phyloP scores from a whole-genome alignment of 2,329 filamentous ascomycete genomes.

The Cordyceps militaris region DNA sequence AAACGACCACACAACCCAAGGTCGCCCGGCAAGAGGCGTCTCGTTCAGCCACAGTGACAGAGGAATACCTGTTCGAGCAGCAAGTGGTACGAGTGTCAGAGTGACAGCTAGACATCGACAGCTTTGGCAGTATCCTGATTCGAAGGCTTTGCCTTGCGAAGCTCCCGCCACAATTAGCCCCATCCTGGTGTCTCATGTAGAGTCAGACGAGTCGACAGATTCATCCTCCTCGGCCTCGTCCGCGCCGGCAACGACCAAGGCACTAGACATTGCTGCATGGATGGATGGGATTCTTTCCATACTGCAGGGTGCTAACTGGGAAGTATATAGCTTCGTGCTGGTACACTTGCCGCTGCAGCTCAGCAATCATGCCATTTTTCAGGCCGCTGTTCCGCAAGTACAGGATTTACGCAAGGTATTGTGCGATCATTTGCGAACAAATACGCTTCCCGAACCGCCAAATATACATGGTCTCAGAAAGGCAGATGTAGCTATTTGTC shows the following conservation, averaged over 20 bases:
- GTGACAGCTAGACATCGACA: conserved; percentile 36
- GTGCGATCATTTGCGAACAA: conserved; percentile 75
- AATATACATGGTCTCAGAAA: conserved; percentile 71
- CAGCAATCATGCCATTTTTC: conserved; percentile 82
- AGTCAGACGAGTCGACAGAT: conserved; percentile 21
- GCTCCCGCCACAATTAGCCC: conserved; percentile 41
- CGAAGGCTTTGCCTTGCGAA: conserved; percentile 44
- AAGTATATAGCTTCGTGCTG: conserved; percentile 84
- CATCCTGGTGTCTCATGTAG: conserved; percentile 39
- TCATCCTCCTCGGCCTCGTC: conserved; percentile 16
- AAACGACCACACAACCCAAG: conserved; percentile 33
- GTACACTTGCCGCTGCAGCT: conserved; percentile 82
- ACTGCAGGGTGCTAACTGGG: conserved; percentile 76
- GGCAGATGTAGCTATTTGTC: conserved; percentile 79
- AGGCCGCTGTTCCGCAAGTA: conserved; percentile 64
- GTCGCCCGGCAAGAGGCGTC: conserved; percentile 41
- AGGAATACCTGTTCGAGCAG: conserved; percentile 32
- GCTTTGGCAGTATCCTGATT: conserved; percentile 53
- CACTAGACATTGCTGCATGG: conserved; percentile 60
- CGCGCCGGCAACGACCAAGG: conserved; percentile 26
- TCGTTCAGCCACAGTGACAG: conserved; percentile 46
- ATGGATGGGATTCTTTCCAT: conserved; percentile 69
- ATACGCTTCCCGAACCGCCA: conserved; percentile 76
- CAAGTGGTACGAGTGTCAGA: conserved; percentile 34
- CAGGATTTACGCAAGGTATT: conserved; percentile 67